Evolutionary conservation across 2,329 filamentous ascomycete genomes (phyloP).

Genomic region (Cercospora sp.): DNA sequence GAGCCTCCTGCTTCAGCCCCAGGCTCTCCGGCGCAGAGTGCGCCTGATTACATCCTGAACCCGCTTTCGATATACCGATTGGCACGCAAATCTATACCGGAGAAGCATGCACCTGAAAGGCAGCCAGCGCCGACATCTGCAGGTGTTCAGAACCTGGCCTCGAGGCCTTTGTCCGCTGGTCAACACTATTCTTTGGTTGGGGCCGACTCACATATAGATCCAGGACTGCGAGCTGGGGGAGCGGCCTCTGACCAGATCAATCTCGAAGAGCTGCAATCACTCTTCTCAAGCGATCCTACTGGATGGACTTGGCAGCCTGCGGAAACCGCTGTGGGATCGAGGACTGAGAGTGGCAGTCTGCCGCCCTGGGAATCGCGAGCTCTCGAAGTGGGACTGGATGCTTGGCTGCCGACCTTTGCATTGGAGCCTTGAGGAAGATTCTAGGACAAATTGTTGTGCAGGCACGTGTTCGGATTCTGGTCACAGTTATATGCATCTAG

Average conservation of each 20-base stretch:
- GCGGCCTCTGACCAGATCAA: conserved; percentile 25
- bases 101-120: conserved; percentile 31
- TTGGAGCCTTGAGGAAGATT: conserved; percentile 18
- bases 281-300: conserved; percentile 32
- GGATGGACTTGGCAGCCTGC: conserved; percentile 33
- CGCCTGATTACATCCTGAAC: conserved; percentile 31
- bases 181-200: conserved; percentile 13
- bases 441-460: background rate
- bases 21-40: conserved; percentile 30
- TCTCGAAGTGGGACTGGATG: conserved; percentile 30
- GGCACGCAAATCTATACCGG: conserved; percentile 29
- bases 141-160: background rate
- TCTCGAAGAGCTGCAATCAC: conserved; percentile 30
- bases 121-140: conserved; percentile 13
- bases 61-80: conserved; percentile 31
- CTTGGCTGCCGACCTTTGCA: conserved; percentile 30
- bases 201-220: conserved; percentile 24
- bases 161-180: conserved; percentile 5
- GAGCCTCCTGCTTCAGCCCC: conserved; percentile 21
- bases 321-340: conserved; percentile 30
- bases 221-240: conserved; percentile 8
- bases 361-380: conserved; percentile 31
- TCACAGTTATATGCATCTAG: no score
- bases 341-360: conserved; percentile 27
- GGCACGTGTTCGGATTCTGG: background rate